These are phyloP conservation scores for Mrakia gelida DNA, from an alignment of 768 basidiomycete species.

Conservation along the genomic window DNA sequence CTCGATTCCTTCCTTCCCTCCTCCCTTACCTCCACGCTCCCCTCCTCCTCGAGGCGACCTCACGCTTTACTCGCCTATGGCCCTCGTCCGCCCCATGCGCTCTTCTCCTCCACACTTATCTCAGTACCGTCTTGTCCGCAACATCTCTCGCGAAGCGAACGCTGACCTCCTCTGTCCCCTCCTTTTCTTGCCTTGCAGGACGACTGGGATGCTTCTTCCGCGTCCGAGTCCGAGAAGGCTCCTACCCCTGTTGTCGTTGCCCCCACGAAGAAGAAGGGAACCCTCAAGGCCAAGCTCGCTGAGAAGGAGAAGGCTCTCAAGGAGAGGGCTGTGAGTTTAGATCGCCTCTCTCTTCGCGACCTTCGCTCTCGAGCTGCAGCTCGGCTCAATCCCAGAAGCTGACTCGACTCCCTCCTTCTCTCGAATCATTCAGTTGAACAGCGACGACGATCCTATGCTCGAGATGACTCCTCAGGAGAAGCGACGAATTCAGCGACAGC, in stretches of 20 bases:
- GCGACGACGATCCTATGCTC: conserved; percentile 43
- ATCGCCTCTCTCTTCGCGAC: background rate
- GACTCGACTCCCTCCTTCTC: background rate
- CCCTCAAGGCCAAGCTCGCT: conserved; percentile 82
- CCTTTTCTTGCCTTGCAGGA: conserved; percentile 54
- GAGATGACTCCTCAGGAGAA: conserved; percentile 51
- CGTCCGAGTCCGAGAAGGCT: conserved; percentile 59
- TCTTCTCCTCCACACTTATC: too few species aligned
- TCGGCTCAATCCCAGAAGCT: background rate
- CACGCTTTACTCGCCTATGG: too few species aligned
- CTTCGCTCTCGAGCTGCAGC: background rate
- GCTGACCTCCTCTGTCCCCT: background rate
- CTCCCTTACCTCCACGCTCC: background rate
- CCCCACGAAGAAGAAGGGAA: conserved; percentile 86
- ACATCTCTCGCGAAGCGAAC: too few species aligned
- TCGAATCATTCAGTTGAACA: background rate
- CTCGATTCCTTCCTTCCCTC: background rate
- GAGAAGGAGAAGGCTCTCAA: conserved; percentile 78
- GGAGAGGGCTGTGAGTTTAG: conserved; percentile 40
- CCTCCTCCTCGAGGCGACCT: too few species aligned
- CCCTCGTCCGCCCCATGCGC: too few species aligned
- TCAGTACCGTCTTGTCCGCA: too few species aligned
- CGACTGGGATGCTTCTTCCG: conserved; percentile 88
- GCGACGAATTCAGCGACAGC: conserved; percentile 68
- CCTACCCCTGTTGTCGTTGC: conserved; percentile 48